phyloP scores from a whole-genome alignment of 2,329 filamentous ascomycete genomes.

The Aureobasidium sp. region DNA sequence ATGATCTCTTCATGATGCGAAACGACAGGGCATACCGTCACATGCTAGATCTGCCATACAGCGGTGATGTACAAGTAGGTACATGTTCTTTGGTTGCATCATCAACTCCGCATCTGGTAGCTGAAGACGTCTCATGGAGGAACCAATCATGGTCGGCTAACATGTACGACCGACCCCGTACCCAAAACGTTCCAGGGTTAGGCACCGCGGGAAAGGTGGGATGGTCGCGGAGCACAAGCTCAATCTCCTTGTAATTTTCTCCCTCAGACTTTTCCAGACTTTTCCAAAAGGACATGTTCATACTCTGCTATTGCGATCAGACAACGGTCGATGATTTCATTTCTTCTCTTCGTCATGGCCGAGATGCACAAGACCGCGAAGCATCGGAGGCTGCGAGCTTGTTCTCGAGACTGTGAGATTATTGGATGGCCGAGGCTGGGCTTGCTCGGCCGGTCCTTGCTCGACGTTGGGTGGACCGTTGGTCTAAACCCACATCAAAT shows the following conservation, averaged over 20 bases:
- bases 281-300: neutral
- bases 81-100: neutral
- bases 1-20: neutral
- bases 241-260: neutral
- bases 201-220: neutral
- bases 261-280: neutral
- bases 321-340: neutral
- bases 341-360: neutral
- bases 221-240: slow-evolving; percentile 8
- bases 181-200: slow-evolving; percentile 6
- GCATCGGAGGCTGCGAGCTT: neutral
- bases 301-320: neutral
- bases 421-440: slow-evolving; percentile 11
- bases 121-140: neutral
- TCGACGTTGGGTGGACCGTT: slow-evolving; percentile 9
- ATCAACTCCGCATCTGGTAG: neutral
- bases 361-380: slow-evolving; percentile 5
- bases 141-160: slow-evolving; percentile 11
- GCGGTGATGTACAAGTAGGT: neutral
- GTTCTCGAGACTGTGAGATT: neutral
- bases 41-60: neutral
- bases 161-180: slow-evolving; percentile 4
- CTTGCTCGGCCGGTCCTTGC: neutral
- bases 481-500: slow-evolving; percentile 10
- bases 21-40: neutral